phyloP scores from a whole-genome alignment of 139 green algal species.

The Gonium pectorale region DNA sequence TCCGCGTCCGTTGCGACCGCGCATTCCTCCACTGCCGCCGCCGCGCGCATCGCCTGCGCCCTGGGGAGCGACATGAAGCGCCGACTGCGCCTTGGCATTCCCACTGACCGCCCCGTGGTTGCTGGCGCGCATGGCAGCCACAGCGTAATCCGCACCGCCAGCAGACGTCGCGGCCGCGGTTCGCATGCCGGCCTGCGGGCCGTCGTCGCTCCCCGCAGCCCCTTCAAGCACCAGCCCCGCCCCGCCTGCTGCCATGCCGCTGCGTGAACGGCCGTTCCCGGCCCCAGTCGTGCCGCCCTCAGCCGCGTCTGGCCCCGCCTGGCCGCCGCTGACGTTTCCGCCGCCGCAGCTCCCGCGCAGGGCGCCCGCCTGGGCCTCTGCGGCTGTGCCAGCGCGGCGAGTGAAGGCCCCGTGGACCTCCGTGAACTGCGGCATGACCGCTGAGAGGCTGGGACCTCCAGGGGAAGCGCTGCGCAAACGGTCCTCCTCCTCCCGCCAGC shows the following conservation, averaged over 20 bases:
- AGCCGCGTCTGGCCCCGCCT: background rate
- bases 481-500: slow-evolving; percentile 5
- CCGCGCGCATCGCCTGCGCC: too few species aligned
- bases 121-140: too few species aligned
- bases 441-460: slow-evolving; percentile 23
- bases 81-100: slow-evolving; percentile 25
- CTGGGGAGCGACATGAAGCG: background rate
- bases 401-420: slow-evolving; percentile 54
- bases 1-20: background rate
- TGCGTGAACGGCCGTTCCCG: too few species aligned
- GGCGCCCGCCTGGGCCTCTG: slow-evolving; percentile 16
- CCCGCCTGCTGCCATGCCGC: too few species aligned
- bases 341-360: background rate
- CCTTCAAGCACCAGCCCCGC: too few species aligned
- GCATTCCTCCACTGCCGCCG: too few species aligned
- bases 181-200: too few species aligned
- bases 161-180: too few species aligned
- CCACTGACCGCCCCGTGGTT: too few species aligned
- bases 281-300: too few species aligned
- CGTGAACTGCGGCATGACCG: slow-evolving; percentile 54
- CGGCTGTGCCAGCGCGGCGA: slow-evolving; percentile 11
- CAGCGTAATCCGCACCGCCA: too few species aligned
- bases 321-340: background rate
- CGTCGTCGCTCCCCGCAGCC: too few species aligned
- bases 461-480: slow-evolving; percentile 6